Base-by-base conservation (phyloP, 2,329 filamentous ascomycete species). In the Monosporascus sp. region DNA sequence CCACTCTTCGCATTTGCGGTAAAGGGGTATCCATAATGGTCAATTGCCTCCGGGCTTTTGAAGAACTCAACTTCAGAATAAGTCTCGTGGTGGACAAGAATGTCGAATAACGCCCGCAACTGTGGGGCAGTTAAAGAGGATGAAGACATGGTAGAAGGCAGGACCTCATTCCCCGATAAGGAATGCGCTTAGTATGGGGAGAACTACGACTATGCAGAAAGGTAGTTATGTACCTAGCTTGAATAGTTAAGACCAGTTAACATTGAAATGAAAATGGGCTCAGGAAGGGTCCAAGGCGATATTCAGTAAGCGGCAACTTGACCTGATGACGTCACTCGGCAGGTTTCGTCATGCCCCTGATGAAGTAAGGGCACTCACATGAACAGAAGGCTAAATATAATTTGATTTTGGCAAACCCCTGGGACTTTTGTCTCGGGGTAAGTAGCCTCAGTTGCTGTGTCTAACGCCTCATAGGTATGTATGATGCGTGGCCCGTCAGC, bases 11-110 rank as follows among this genome's bases (percentile, higher is more conserved):
- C 48, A 58, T 58, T 26, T 56, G 64, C 35, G 51, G 66, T 71
- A 68, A 92, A 91, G 0, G 89, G 89, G 57, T 80, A 83, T 15
- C 89, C 88, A 72, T 90, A 91, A 22, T 76, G 69, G 54, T 79
- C 75, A 55, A 91, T 86, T 28, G 84, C 80, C 2, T 76, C 72
- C 0, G 87, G 81, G 38, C 78, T 70, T 63, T 86, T 89, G 76
- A 92, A 91, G 56, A 78, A 79, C 64, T 87, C 80, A 56, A 91
- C 88, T 69, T 94, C 89, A 14, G 78, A 69, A 60, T 85, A 86
- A 1, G 80, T 81, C 67, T 84, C 75, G 57, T 79, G 65, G 61
- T 85, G 82, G 35, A 79, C 79, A 51, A 85, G 75, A 50, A 85
- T 82, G 62, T 85, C 78, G 58, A 85, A 77, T 17, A 85, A 74